Evolutionary conservation across 163 green algal species (phyloP).

Genomic region (Scenedesmus sp.): DNA sequence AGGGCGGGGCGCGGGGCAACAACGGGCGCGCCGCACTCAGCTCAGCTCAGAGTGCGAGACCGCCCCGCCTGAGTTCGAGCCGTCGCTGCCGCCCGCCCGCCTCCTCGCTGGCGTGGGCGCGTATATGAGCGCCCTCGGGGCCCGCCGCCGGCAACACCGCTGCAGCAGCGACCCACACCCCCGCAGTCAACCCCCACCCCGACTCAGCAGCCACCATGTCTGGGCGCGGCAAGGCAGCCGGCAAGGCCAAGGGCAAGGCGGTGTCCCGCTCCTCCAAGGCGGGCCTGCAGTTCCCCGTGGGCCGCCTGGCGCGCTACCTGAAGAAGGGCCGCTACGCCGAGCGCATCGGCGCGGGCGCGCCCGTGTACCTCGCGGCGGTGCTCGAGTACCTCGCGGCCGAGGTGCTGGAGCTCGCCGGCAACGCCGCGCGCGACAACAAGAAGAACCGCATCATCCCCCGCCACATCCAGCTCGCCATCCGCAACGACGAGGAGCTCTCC

Average conservation of each 20-base stretch:
- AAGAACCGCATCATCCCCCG: constrained; percentile 91
- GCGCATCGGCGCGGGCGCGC: constrained; percentile 77
- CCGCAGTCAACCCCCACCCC: not conserved
- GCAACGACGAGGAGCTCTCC: constrained; percentile 96
- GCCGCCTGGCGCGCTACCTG: constrained; percentile 91
- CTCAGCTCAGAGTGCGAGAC: not conserved
- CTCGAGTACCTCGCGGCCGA: constrained; percentile 95
- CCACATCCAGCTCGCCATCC: constrained; percentile 95
- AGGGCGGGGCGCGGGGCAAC: too few species aligned
- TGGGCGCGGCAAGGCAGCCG: constrained; percentile 50
- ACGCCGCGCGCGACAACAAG: constrained; percentile 93
- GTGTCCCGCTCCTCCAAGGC: constrained; percentile 89
- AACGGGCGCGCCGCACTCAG: not conserved
- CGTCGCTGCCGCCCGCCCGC: not conserved
- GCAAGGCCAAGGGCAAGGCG: constrained; percentile 80
- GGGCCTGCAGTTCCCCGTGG: constrained; percentile 96
- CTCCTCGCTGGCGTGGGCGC: not conserved
- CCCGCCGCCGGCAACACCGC: not conserved
- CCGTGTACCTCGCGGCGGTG: constrained; percentile 90
- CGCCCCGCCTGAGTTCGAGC: not conserved
- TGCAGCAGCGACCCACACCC: not conserved
- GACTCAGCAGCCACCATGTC: constrained; percentile 42
- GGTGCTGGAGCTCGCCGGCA: constrained; percentile 92
- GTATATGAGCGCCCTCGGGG: not conserved
- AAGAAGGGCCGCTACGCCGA: constrained; percentile 94